Evolutionary conservation across 352 stramenopile genomes (phyloP).

Genomic region (Phytophthora hybrid): DNA sequence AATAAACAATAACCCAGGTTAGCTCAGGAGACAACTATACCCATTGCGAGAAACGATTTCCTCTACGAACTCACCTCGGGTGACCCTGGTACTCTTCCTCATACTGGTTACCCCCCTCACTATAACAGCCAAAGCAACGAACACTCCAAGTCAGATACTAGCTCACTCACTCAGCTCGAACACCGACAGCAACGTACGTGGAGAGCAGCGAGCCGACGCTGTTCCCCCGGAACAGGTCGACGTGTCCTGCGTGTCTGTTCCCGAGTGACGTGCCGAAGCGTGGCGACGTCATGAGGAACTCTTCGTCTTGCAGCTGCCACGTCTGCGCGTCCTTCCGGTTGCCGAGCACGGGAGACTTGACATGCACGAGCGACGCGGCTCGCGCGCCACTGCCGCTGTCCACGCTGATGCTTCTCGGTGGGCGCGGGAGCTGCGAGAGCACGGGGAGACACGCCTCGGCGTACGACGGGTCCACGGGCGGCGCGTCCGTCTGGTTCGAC

Average conservation of each 20-base stretch:
- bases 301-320: conserved; percentile 76
- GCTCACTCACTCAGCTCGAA: too few species aligned
- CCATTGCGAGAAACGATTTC: neutral
- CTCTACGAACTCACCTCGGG: conserved; percentile 29
- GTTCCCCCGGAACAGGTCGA: conserved; percentile 43
- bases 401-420: conserved; percentile 54
- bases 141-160: conserved; percentile 25
- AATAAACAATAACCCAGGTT: neutral
- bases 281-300: conserved; percentile 67
- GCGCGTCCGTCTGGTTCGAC: conserved; percentile 28
- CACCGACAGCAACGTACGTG: conserved; percentile 34
- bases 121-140: conserved; percentile 19
- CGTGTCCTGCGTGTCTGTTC: conserved; percentile 29
- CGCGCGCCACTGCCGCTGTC: conserved; percentile 46
- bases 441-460: conserved; percentile 56
- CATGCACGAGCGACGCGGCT: conserved; percentile 41
- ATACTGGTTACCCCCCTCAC: conserved; percentile 46
- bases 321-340: conserved; percentile 71
- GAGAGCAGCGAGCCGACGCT: conserved; percentile 39
- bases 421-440: conserved; percentile 52
- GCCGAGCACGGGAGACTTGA: conserved; percentile 67
- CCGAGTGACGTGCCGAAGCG: conserved; percentile 50
- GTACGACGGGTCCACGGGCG: conserved; percentile 51
- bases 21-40: conserved; percentile 5
- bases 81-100: conserved; percentile 45